These are phyloP conservation scores for Euphrasia confusa DNA, from an alignment of 257 asterid species.

Conservation along the genomic window DNA sequence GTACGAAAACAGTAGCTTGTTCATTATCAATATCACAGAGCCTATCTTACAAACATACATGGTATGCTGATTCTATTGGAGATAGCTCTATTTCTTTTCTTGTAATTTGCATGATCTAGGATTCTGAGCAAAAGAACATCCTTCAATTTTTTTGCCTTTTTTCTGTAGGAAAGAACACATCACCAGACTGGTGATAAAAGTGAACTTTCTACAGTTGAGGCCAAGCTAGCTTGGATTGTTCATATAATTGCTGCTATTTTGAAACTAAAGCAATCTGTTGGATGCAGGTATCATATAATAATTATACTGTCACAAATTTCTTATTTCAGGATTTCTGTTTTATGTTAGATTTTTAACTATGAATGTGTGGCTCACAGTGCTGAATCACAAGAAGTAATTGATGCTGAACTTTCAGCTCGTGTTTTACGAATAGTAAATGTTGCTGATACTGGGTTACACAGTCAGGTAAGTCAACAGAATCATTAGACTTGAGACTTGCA, in stretches of 20 bases:
- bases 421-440: conserved; percentile 78
- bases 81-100: conserved; percentile 13
- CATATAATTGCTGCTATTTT: conserved; percentile 90
- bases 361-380: conserved; percentile 42
- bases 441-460: conserved; percentile 81
- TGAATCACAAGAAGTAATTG: conserved; percentile 89
- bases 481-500: conserved; percentile 1
- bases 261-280: conserved; percentile 71
- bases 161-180: conserved; percentile 74
- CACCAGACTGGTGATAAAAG: conserved; percentile 58
- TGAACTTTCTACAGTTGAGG: conserved; percentile 72
- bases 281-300: conserved; percentile 52
- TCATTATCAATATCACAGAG: conserved; percentile 77
- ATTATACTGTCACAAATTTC: conserved; percentile 3
- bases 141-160: neutral
- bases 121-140: conserved; percentile 9
- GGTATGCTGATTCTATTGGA: conserved; percentile 44
- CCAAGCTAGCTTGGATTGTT: conserved; percentile 93
- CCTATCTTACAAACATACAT: conserved; percentile 76
- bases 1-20: conserved; percentile 95
- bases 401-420: conserved; percentile 97
- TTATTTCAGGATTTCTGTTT: conserved; percentile 17
- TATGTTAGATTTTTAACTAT: conserved; percentile 14
- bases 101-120: conserved; percentile 11
- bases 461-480: conserved; percentile 52